Base-by-base conservation (phyloP, 805 yeast species). In the Ogataea naganishii region DNA sequence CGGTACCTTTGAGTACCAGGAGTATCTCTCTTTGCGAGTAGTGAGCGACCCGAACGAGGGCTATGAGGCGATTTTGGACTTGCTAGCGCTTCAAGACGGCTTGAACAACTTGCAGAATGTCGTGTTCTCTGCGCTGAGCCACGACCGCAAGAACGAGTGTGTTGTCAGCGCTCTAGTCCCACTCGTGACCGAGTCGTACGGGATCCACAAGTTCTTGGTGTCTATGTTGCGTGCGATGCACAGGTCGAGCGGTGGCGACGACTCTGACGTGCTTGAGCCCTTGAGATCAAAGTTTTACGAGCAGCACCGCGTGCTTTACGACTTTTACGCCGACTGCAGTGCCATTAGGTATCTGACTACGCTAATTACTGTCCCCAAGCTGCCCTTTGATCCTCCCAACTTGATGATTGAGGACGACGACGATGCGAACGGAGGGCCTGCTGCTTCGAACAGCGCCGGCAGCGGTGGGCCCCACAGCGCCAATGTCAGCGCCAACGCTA, bases 41-140 rank as follows among this genome's bases (percentile, higher is more conserved):
- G 94, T 84, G 22, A 78, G 84, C 45, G 95, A 89, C 53, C 96
- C 96, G 5, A 86, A 89, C 49, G 95, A 86, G 58, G 97, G 97
- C 6, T 88, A 80, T 51, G 95, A 89, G 49, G 77, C 94, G 1
- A 75, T 89, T 37, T 52, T 84, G 39, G 96, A 85, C 50, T 63
- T 89, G 44, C 78, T 85, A 83, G 73, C 75, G 26, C 61, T 89
- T 33, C 96, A 86, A 55, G 96, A 89, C 48, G 63, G 75, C 14
- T 72, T 86, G 31, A 89, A 83, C 49, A 80, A 79, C 37, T 73
- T 83, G 36, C 86, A 81, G 42, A 73, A 80, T 37, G 58, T 82
- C 23, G 69, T 88, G 8, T 80, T 89, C 49, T 76, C 94, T 0
- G 66, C 80, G 5, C 63, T 86, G 30, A 66, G 72, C 19, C 74